These are phyloP conservation scores for Tympanopsis confertula DNA, from an alignment of 2,329 filamentous ascomycete species.

Conservation along the genomic window DNA sequence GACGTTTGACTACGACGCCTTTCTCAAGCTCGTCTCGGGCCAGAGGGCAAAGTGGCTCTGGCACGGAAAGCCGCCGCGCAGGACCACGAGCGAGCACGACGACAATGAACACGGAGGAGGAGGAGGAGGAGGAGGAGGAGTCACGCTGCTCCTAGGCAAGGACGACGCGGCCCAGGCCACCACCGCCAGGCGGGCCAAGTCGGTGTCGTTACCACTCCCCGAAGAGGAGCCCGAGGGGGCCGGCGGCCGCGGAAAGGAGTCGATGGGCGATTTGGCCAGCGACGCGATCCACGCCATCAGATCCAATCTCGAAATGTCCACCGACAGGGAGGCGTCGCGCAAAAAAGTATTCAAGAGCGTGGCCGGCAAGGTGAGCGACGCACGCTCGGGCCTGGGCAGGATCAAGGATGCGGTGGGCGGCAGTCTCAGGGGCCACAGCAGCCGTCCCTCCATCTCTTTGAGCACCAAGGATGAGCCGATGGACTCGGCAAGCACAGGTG, in stretches of 20 bases:
- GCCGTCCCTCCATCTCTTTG: not conserved
- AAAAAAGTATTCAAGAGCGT: not conserved
- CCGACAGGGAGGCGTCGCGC: not conserved
- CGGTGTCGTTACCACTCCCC: not conserved
- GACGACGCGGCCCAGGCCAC: slow-evolving; percentile 35
- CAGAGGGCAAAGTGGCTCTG: slow-evolving; percentile 54
- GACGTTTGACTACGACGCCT: slow-evolving; percentile 53
- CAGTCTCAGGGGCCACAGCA: slow-evolving; percentile 1
- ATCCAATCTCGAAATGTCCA: not conserved
- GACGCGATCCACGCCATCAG: not conserved
- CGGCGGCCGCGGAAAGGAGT: not conserved
- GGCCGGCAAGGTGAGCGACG: not conserved
- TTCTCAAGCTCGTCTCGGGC: slow-evolving; percentile 46
- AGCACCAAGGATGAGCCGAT: not conserved
- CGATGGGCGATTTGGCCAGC: not conserved
- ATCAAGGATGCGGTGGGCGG: not conserved
- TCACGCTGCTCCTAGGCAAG: slow-evolving; percentile 39
- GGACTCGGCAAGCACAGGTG: not conserved
- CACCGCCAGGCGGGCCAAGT: not conserved
- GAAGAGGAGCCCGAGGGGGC: not conserved
- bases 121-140: too few species aligned
- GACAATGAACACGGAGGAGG: slow-evolving; percentile 30
- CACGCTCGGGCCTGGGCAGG: not conserved
- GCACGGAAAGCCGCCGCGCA: slow-evolving; percentile 41
- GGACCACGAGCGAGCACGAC: slow-evolving; percentile 25